Percentiles rank a stretch among this genome's conserved stretches.
Evolutionary conservation across 495 filamentous ascomycete species (phyloP).

Genomic region (Emericellopsis terricola): DNA sequence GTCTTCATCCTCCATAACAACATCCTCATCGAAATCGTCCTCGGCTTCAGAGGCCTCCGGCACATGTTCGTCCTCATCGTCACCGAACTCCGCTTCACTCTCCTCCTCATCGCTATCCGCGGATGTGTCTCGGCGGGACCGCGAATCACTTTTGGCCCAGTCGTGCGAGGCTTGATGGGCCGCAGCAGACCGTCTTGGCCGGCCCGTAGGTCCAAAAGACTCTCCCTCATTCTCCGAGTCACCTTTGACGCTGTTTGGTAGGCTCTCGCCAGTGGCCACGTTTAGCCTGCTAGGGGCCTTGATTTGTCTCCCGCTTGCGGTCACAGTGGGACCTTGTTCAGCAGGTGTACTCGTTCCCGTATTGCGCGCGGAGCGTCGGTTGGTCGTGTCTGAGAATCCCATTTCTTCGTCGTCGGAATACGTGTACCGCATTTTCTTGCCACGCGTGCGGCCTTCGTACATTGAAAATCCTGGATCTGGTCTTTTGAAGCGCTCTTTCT

Average conservation of each 20-base stretch:
- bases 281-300: slow-evolving; percentile 60
- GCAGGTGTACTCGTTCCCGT: slow-evolving; percentile 54
- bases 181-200: slow-evolving; percentile 22
- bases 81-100: slow-evolving; percentile 47
- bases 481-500: slow-evolving; percentile 73
- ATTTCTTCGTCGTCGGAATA: slow-evolving; percentile 83
- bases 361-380: slow-evolving; percentile 56
- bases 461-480: slow-evolving; percentile 81
- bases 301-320: slow-evolving; percentile 79
- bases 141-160: slow-evolving; percentile 37
- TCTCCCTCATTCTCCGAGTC: slow-evolving; percentile 12
- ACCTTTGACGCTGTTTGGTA: slow-evolving; percentile 8
- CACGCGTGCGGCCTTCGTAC: slow-evolving; percentile 90
- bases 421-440: slow-evolving; percentile 89
- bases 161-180: slow-evolving; percentile 23
- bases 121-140: slow-evolving; percentile 28
- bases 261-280: slow-evolving; percentile 36
- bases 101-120: slow-evolving; percentile 57
- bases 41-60: slow-evolving; percentile 32
- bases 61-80: slow-evolving; percentile 35
- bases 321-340: slow-evolving; percentile 62
- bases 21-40: slow-evolving; percentile 37
- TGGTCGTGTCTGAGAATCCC: slow-evolving; percentile 48
- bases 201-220: slow-evolving; percentile 11
- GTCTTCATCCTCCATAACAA: slow-evolving; percentile 33